phyloP scores from a whole-genome alignment of 495 filamentous ascomycete species.

The Aspergillus haitiensis region DNA sequence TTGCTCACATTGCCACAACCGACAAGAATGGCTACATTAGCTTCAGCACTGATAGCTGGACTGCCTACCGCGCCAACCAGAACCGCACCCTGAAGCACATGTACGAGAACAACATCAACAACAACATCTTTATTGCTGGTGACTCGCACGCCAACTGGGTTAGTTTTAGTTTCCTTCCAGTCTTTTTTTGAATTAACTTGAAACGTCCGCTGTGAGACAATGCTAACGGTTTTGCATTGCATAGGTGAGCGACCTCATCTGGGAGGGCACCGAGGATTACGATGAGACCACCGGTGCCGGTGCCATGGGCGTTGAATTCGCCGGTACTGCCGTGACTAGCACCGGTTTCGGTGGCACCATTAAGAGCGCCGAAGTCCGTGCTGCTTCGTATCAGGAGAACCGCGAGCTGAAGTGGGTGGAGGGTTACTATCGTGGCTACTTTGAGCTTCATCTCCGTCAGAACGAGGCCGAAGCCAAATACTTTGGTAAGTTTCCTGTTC shows the following conservation, averaged over 20 bases:
- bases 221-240: too few relatives aligned
- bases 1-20: conserved; percentile 30
- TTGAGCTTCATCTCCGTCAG: conserved; percentile 52
- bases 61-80: conserved; percentile 63
- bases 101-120: conserved; percentile 60
- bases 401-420: conserved; percentile 67
- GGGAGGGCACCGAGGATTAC: conserved; percentile 58
- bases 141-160: conserved; percentile 62
- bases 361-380: conserved; percentile 38
- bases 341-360: conserved; percentile 52
- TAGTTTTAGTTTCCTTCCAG: neutral
- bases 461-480: conserved; percentile 29
- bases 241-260: conserved; percentile 60
- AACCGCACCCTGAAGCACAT: conserved; percentile 61
- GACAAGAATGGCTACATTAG: conserved; percentile 12
- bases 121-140: conserved; percentile 67
- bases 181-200: neutral
- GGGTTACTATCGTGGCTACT: conserved; percentile 66
- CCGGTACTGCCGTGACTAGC: conserved; percentile 60
- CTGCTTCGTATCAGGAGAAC: conserved; percentile 48
- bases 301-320: conserved; percentile 65
- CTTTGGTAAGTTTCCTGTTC: conserved; percentile 8
- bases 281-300: conserved; percentile 56
- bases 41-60: conserved; percentile 32
- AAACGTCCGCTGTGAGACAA: too few relatives aligned